Conservation (phyloP, 108 stramenopile genomes). For the Nitzschia sp. region DNA sequence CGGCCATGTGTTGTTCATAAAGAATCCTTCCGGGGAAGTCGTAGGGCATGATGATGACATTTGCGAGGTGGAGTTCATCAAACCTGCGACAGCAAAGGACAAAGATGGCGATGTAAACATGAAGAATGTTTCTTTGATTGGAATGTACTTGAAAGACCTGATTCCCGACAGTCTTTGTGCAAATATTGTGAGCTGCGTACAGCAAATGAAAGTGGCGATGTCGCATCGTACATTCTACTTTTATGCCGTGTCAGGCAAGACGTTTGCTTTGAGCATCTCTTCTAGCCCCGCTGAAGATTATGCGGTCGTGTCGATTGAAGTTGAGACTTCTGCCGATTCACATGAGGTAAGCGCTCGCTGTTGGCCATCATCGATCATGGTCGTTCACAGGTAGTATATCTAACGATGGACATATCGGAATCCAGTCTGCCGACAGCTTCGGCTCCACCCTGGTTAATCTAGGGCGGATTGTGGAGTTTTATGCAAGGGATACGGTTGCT, state of each 20-base stretch:
- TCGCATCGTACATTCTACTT: slow-evolving; percentile 13
- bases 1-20: slow-evolving; percentile 22
- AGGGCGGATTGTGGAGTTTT: slow-evolving; percentile 26
- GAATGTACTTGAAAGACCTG: slow-evolving; percentile 6
- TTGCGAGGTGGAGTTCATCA: slow-evolving; percentile 4
- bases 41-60: slow-evolving; percentile 8
- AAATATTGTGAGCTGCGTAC: neutral
- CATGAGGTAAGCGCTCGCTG: neutral
- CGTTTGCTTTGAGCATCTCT: slow-evolving; percentile 23
- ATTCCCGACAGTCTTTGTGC: neutral
- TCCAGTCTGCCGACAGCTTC: neutral
- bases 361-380: too few relatives aligned
- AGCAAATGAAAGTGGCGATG: slow-evolving; percentile 4
- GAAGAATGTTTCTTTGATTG: slow-evolving; percentile 2
- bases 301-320: slow-evolving; percentile 6
- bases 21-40: slow-evolving; percentile 13
- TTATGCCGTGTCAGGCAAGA: neutral
- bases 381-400: neutral
- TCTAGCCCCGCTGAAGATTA: slow-evolving; percentile 5
- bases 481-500: slow-evolving; percentile 13
- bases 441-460: slow-evolving; percentile 2
- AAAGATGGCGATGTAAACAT: too few relatives aligned
- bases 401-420: neutral
- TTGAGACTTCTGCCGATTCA: slow-evolving; percentile 2
- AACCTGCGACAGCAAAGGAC: neutral